Percentiles rank a stretch among this genome's conserved stretches.
Evolutionary conservation across 768 basidiomycete genomes (phyloP).

Genomic region (Psilocybe sp.): DNA sequence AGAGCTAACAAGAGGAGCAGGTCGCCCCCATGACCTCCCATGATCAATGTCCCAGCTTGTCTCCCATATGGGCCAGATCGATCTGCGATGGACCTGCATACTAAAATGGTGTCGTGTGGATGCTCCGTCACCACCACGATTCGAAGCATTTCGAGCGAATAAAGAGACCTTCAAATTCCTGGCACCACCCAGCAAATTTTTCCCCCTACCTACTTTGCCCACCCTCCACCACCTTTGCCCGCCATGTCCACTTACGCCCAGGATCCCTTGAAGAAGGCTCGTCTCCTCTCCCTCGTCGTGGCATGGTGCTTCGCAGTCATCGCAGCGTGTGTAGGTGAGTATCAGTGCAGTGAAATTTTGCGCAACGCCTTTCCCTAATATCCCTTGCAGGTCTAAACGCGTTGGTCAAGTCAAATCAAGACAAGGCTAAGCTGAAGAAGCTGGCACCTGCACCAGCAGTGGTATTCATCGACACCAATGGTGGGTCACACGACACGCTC

Average conservation of each 20-base stretch:
- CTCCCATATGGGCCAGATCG: not conserved
- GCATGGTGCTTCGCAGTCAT: conserved; percentile 20
- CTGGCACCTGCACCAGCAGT: conserved; percentile 28
- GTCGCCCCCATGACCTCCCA: too few relatives aligned
- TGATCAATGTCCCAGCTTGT: too few relatives aligned
- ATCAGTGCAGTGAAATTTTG: not conserved
- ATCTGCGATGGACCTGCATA: conserved; percentile 4
- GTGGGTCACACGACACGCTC: conserved; percentile 16
- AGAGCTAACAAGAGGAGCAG: too few relatives aligned
- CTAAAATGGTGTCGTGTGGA: conserved; percentile 1
- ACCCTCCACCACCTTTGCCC: not conserved
- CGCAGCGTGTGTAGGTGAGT: conserved; percentile 14
- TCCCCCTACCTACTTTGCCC: not conserved
- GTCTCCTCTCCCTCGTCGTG: conserved; percentile 8
- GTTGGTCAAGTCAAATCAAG: conserved; percentile 37
- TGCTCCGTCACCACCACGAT: not conserved
- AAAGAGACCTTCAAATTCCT: not conserved
- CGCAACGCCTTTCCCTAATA: not conserved
- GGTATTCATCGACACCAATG: conserved; percentile 35
- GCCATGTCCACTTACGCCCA: conserved; percentile 7
- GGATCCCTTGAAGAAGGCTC: conserved; percentile 11
- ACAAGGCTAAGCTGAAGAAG: conserved; percentile 29
- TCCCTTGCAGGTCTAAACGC: conserved; percentile 34
- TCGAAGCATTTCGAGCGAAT: not conserved
- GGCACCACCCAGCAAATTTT: not conserved